Evolutionary conservation across 192 early-diverging fungal genomes (phyloP), one percentile per base, ranked within the genome.

Genomic region (Backusella morwellensis): DNA sequence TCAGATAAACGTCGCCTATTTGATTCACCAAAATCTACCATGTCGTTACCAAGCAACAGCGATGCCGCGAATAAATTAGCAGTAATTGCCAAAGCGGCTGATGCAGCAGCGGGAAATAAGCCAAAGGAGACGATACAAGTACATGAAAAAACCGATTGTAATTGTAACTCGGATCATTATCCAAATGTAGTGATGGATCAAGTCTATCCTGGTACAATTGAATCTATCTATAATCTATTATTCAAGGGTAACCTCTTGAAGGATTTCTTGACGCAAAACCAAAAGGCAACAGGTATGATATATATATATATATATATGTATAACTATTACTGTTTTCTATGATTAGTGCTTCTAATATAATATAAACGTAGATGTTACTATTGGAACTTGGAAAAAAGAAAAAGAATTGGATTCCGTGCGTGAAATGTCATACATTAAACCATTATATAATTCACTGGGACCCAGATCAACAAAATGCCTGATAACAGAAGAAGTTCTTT

Each of bases 131-230:
- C 41, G 23, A 32, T 35, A 40, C 73, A 41, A 63, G 32, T 66
- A 14, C 34, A 74, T 23, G 74, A 75, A 42, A 68, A 6, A 42
- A 85, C 85, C 3, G 78, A 77, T 56, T 89, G 88, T 77, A 76
- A 75, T 29, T 79, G 76, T 41, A 84, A 82, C 4, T 77, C 76
- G 19, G 63, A 82, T n/a, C 88, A 89, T 75, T 89, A 84, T 63
- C 70, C 80, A 23, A 83, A 80, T 32, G 63, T 75, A 3, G 82
- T 75, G n/a, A 78, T 88, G 73, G 42, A 75, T 42, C 66, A 78
- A 6, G 74, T 72, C 26, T 80, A 67, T 47, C 26, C 32, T 34
- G 23, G 26, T 21, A 35, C 59, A 11, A 66, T 75, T 17, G 66
- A 75, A 35, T 40, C n/a, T 9, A 8, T 68, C 6, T 75, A 67